These are phyloP conservation scores for Chaetoceros tenuissimus DNA, from an alignment of 108 stramenopile species.

Conservation along the genomic window DNA sequence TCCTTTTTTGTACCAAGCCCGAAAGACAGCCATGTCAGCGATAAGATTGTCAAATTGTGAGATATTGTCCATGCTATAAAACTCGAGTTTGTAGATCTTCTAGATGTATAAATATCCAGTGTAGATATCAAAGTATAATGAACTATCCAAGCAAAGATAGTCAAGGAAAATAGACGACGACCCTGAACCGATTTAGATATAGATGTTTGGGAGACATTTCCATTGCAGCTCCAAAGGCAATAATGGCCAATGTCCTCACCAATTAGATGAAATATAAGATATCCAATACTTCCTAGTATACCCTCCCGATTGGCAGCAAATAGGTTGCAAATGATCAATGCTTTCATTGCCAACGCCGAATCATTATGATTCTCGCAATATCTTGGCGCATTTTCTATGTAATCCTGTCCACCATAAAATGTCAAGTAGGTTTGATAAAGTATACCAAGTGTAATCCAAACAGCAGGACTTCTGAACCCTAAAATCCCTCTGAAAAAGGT, in stretches of 20 bases:
- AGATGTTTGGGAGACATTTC: not conserved
- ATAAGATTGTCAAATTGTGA: conserved; percentile 40
- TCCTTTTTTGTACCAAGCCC: not conserved
- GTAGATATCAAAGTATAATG: conserved; percentile 12
- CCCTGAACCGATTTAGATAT: not conserved
- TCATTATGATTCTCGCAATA: conserved; percentile 7
- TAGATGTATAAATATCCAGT: conserved; percentile 48
- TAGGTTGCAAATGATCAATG: conserved; percentile 30
- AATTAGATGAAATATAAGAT: conserved; percentile 46
- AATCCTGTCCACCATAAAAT: conserved; percentile 43
- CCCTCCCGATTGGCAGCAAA: conserved; percentile 86
- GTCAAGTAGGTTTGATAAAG: conserved; percentile 58
- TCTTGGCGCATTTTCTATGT: conserved; percentile 55
- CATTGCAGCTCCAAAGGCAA: conserved; percentile 28
- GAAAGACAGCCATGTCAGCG: not conserved
- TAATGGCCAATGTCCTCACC: conserved; percentile 48
- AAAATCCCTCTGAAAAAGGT: conserved; percentile 17
- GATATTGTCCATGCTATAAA: conserved; percentile 67
- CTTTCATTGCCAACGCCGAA: not conserved
- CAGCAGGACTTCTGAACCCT: conserved; percentile 4
- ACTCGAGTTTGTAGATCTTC: conserved; percentile 64
- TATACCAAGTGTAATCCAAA: conserved; percentile 33
- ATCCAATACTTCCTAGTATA: conserved; percentile 71
- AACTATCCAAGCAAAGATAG: conserved; percentile 23
- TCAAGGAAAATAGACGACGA: conserved; percentile 12